Conservation (phyloP, 2,329 filamentous ascomycete species). For the Bimuria novae-zelandiae region DNA sequence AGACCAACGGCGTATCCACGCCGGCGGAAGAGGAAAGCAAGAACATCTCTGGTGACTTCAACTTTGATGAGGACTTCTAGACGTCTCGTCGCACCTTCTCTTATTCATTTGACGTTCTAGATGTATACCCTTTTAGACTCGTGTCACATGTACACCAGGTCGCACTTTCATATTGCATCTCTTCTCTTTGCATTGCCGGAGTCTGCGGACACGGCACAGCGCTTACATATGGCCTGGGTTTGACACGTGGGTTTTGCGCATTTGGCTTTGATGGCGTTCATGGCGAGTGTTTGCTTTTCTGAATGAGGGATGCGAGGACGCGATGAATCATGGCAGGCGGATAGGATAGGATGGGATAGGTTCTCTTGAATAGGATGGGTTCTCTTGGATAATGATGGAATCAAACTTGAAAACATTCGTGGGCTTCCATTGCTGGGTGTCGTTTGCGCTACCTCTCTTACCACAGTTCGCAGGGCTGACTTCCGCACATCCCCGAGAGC, state of each 20-base stretch:
- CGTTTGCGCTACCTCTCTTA: too few species aligned
- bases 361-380: slow-evolving; percentile 6
- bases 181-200: slow-evolving; percentile 39
- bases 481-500: too few species aligned
- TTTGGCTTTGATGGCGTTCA: slow-evolving; percentile 15
- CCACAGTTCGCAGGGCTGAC: too few species aligned
- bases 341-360: neutral
- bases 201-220: slow-evolving; percentile 24
- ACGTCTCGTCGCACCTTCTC: slow-evolving; percentile 31
- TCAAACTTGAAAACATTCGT: neutral
- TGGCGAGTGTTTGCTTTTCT: slow-evolving; percentile 5
- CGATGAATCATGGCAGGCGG: slow-evolving; percentile 7
- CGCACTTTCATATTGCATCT: slow-evolving; percentile 31
- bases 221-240: slow-evolving; percentile 29
- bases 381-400: slow-evolving; percentile 24
- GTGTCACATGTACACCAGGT: slow-evolving; percentile 31
- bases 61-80: slow-evolving; percentile 97
- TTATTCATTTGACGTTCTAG: slow-evolving; percentile 27
- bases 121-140: slow-evolving; percentile 29
- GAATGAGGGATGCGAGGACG: slow-evolving; percentile 15
- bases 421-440: too few species aligned
- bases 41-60: slow-evolving; percentile 71
- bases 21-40: slow-evolving; percentile 50
- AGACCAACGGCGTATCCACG: slow-evolving; percentile 48
- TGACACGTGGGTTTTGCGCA: slow-evolving; percentile 26